These are phyloP conservation scores for Monilinia aucupariae DNA, from an alignment of 2,329 filamentous ascomycete species.

Conservation along the genomic window DNA sequence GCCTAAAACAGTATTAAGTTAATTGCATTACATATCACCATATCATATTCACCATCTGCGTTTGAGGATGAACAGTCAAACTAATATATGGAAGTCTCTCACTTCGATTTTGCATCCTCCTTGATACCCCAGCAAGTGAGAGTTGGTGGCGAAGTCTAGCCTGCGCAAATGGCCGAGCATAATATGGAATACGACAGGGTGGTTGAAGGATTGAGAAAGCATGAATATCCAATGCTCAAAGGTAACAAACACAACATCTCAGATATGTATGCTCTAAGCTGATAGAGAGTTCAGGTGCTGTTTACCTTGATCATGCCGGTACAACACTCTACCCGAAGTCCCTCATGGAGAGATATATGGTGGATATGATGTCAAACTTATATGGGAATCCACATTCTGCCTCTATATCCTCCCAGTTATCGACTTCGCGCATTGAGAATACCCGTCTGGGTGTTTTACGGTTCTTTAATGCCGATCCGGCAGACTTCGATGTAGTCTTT, in stretches of 20 bases:
- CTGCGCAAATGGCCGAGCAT: slow-evolving; percentile 22
- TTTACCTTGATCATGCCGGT: slow-evolving; percentile 91
- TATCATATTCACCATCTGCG: not conserved
- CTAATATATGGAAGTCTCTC: slow-evolving; percentile 7
- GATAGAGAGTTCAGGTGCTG: slow-evolving; percentile 23
- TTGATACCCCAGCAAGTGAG: slow-evolving; percentile 7
- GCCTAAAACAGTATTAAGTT: not conserved
- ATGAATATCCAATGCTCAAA: slow-evolving; percentile 65
- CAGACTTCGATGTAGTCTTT: slow-evolving; percentile 82
- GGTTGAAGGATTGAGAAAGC: slow-evolving; percentile 53
- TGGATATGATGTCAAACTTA: slow-evolving; percentile 68
- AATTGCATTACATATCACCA: not conserved
- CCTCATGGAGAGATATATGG: slow-evolving; percentile 67
- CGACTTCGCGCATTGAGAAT: slow-evolving; percentile 70
- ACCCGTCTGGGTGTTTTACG: slow-evolving; percentile 63
- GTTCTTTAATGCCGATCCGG: slow-evolving; percentile 77
- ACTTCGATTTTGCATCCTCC: slow-evolving; percentile 14
- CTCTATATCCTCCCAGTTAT: slow-evolving; percentile 72
- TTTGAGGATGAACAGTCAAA: slow-evolving; percentile 21
- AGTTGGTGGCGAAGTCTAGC: not conserved
- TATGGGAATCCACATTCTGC: slow-evolving; percentile 92
- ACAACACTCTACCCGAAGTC: slow-evolving; percentile 79
- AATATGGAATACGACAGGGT: slow-evolving; percentile 47
- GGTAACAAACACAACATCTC: slow-evolving; percentile 40
- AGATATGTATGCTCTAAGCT: slow-evolving; percentile 6